Percentiles rank a stretch among this genome's conserved stretches.
Evolutionary conservation across 306 rosid species (phyloP).

Genomic region (Herpetospermum pedunculosum): DNA sequence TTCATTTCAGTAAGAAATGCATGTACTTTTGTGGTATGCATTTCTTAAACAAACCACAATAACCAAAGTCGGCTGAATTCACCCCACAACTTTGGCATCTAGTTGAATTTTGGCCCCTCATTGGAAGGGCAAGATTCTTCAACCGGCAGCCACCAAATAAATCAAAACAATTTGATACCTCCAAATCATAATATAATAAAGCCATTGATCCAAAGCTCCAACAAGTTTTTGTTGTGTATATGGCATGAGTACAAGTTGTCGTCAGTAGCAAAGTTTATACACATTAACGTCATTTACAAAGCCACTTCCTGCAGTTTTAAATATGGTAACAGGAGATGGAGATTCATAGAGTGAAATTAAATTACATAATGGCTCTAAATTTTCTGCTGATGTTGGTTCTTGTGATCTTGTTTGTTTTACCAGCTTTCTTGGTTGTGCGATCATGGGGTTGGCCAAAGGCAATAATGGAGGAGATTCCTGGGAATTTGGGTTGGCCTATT

Average conservation of each 20-base stretch:
- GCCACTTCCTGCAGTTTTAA: not conserved
- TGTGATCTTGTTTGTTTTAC: slow-evolving; percentile 19
- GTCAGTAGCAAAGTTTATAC: slow-evolving; percentile 5
- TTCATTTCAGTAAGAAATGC: not conserved
- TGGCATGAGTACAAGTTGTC: not conserved
- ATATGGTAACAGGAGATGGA: not conserved
- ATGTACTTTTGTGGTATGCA: not conserved
- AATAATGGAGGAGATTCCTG: slow-evolving; percentile 65
- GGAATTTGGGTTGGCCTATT: slow-evolving; percentile 77
- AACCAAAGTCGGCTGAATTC: not conserved
- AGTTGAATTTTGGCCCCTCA: not conserved
- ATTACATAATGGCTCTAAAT: slow-evolving; percentile 28
- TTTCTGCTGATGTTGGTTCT: slow-evolving; percentile 13
- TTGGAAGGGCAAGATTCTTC: not conserved
- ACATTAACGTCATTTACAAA: not conserved
- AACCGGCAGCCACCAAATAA: not conserved
- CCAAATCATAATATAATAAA: not conserved
- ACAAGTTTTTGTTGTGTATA: not conserved
- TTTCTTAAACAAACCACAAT: not conserved
- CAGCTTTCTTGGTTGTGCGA: slow-evolving; percentile 23
- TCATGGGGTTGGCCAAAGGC: slow-evolving; percentile 46
- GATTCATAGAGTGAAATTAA: not conserved
- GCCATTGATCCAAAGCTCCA: not conserved
- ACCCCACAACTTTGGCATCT: not conserved
- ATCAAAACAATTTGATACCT: not conserved